Evolutionary conservation across 768 basidiomycete genomes (phyloP).

Genomic region (Xerocomus brunneocitrinus): DNA sequence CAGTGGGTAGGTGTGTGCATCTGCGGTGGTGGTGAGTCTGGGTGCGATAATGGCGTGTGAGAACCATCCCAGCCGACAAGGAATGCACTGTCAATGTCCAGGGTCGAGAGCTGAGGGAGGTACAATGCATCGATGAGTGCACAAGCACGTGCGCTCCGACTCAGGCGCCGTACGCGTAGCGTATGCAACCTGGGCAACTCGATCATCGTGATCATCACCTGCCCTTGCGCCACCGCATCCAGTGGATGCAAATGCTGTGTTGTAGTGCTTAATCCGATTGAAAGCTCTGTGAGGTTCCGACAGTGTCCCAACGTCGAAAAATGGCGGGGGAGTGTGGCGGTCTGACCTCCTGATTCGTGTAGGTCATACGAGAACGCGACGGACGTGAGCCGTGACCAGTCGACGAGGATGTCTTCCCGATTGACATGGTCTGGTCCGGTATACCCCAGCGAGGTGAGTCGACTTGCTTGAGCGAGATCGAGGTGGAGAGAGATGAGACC

Average conservation of each 20-base stretch:
- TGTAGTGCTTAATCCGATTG: constrained; percentile 18
- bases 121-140: constrained; percentile 17
- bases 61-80: constrained; percentile 13
- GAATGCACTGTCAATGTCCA: constrained; percentile 22
- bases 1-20: constrained; percentile 1
- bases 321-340: constrained; percentile 17
- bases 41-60: constrained; percentile 6
- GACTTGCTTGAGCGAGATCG: constrained; percentile 16
- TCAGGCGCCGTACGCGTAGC: constrained; percentile 21
- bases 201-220: constrained; percentile 2
- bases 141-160: constrained; percentile 13
- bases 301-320: constrained; percentile 15
- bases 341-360: constrained; percentile 24
- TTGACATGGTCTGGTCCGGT: constrained; percentile 22
- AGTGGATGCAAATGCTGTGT: constrained; percentile 14
- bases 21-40: constrained; percentile 4
- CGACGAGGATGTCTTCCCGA: constrained; percentile 20
- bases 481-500: constrained; percentile 17
- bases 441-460: constrained; percentile 20
- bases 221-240: constrained; percentile 4
- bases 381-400: constrained; percentile 24
- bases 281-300: constrained; percentile 19
- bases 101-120: constrained; percentile 20
- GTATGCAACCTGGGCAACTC: constrained; percentile 19
- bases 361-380: constrained; percentile 22